A percentile compares a stretch with the other conserved stretches of the same genome.
Evolutionary conservation across 2,329 filamentous ascomycete species (phyloP).

Genomic region (Harringtonia lauricola): DNA sequence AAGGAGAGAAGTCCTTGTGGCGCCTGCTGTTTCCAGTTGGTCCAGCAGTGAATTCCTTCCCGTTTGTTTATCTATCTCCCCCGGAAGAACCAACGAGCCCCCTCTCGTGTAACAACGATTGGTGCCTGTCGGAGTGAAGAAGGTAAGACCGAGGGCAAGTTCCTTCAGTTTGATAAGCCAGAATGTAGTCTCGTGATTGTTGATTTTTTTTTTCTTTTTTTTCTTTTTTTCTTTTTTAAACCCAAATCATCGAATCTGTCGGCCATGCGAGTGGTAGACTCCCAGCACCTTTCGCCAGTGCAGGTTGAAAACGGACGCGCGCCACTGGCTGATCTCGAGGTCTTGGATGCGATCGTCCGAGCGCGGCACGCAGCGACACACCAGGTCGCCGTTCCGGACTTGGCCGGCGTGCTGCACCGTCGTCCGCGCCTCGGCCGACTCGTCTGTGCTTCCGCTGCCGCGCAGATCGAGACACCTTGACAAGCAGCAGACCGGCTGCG

Average conservation of each 20-base stretch:
- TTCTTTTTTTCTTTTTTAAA: not conserved
- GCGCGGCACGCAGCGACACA: slow-evolving; percentile 2
- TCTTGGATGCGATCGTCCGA: slow-evolving; percentile 4
- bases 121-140: too few relatives aligned
- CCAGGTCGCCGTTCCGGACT: not conserved
- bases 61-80: too few relatives aligned
- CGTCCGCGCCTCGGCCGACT: not conserved
- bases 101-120: too few relatives aligned
- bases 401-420: slow-evolving; percentile 1
- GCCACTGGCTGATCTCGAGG: slow-evolving; percentile 2
- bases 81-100: too few relatives aligned
- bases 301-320: not conserved
- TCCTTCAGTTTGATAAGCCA: not conserved
- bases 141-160: too few relatives aligned
- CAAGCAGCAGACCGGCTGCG: slow-evolving; percentile 2
- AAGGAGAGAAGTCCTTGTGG: too few relatives aligned
- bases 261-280: slow-evolving; percentile 2
- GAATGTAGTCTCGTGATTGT: not conserved
- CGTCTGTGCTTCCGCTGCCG: not conserved
- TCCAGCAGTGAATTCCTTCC: too few relatives aligned
- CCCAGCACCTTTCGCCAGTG: slow-evolving; percentile 4
- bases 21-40: too few relatives aligned
- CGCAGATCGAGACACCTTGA: slow-evolving; percentile 7
- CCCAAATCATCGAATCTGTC: not conserved
- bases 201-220: not conserved